Evolutionary conservation across 164 flowering plant genomes (phyloP).

Genomic region (Euptelea pleiosperma): DNA sequence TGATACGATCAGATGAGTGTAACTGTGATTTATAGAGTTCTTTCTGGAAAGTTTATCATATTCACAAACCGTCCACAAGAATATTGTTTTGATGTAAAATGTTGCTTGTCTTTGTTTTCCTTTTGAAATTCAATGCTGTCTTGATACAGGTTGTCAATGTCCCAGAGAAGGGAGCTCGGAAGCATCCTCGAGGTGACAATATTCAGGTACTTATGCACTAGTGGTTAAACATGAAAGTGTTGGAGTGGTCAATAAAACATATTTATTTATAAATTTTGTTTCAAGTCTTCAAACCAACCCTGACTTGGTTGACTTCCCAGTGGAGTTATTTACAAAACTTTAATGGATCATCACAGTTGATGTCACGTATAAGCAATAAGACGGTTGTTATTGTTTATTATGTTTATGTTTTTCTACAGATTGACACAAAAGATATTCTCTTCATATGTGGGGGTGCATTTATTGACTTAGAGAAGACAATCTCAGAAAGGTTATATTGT

Average conservation of each 20-base stretch:
- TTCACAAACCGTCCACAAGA: neutral
- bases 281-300: neutral
- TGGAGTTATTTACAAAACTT: neutral
- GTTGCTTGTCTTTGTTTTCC: neutral
- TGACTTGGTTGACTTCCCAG: neutral
- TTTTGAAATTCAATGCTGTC: neutral
- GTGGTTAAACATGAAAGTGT: neutral
- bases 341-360: neutral
- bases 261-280: neutral
- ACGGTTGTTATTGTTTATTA: neutral
- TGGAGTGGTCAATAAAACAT: neutral
- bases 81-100: neutral
- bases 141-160: conserved; percentile 75
- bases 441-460: conserved; percentile 98
- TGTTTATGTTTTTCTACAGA: conserved; percentile 38
- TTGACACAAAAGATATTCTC: conserved; percentile 93
- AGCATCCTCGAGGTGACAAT: conserved; percentile 94
- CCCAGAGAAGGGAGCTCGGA: conserved; percentile 95
- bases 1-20: too few relatives aligned
- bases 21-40: conserved; percentile 3
- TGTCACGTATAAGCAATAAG: neutral
- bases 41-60: neutral
- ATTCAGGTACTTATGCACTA: conserved; percentile 62
- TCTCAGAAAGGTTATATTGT: conserved; percentile 74
- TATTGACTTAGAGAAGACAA: conserved; percentile 85